phyloP scores from a whole-genome alignment of 345 rosid species.

The Geranium rotundifolium region DNA sequence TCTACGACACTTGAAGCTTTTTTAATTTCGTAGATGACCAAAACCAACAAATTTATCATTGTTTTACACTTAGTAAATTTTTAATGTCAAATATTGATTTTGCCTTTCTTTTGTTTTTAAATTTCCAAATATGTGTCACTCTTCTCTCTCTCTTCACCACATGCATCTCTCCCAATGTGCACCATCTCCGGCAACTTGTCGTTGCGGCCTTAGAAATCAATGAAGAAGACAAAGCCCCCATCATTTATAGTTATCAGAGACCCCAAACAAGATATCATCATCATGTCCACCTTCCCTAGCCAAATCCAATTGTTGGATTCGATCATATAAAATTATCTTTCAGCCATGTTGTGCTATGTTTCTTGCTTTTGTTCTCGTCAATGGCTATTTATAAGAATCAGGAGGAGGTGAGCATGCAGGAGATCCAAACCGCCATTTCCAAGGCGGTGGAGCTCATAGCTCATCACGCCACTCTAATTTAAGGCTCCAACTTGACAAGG shows the following conservation, averaged over 20 bases:
- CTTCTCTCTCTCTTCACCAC: too few relatives aligned
- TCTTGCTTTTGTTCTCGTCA: background rate
- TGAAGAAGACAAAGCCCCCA: too few relatives aligned
- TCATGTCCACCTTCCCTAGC: constrained; percentile 17
- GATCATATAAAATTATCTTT: background rate
- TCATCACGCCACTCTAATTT: constrained; percentile 63
- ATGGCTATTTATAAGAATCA: constrained; percentile 38
- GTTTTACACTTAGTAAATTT: too few relatives aligned
- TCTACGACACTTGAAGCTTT: too few relatives aligned
- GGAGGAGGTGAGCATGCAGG: constrained; percentile 36
- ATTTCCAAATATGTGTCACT: too few relatives aligned
- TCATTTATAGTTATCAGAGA: constrained; percentile 22
- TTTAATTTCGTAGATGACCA: too few relatives aligned
- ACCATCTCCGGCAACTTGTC: too few relatives aligned
- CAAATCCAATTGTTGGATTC: constrained; percentile 26
- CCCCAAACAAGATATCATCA: constrained; percentile 25
- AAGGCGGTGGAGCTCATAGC: constrained; percentile 78
- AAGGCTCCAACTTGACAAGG: constrained; percentile 26
- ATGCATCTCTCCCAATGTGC: too few relatives aligned
- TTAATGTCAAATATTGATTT: too few relatives aligned
- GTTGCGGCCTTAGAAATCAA: too few relatives aligned
- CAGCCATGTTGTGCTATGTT: background rate
- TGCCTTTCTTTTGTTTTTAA: too few relatives aligned
- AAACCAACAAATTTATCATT: too few relatives aligned
- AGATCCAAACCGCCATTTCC: constrained; percentile 74